A percentile compares a stretch with the other conserved stretches of the same genome.
Conservation (phyloP, 306 rosid genomes). For the Albizia julibrissin region DNA sequence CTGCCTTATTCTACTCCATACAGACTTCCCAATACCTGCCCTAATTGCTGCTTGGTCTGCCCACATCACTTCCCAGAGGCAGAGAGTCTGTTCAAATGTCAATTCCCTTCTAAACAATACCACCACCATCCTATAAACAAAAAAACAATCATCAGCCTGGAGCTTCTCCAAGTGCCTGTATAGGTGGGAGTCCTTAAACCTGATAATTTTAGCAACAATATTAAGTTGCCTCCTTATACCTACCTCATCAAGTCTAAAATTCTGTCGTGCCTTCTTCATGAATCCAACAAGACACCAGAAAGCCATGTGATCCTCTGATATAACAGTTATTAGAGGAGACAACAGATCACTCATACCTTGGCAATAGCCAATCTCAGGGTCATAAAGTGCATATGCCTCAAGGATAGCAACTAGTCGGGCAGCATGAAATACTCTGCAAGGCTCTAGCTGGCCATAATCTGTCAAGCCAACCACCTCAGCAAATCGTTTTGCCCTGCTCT, state of each 20-base stretch:
- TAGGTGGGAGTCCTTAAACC: conserved; percentile 81
- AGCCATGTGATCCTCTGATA: conserved; percentile 90
- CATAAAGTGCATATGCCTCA: conserved; percentile 93
- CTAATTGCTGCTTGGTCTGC: conserved; percentile 98
- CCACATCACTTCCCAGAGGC: conserved; percentile 99
- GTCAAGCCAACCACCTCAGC: conserved; percentile 96
- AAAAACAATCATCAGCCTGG: conserved; percentile 96
- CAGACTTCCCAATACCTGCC: conserved; percentile 88
- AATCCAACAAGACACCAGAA: conserved; percentile 99
- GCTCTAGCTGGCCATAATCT: conserved; percentile 88
- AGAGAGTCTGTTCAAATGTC: conserved; percentile 87
- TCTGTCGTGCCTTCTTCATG: conserved; percentile 97
- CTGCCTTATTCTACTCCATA: conserved; percentile 93
- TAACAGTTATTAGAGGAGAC: conserved; percentile 80
- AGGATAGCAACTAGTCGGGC: conserved; percentile 95
- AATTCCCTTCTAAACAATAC: conserved; percentile 95
- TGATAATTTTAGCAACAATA: conserved; percentile 81
- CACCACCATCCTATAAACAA: conserved; percentile 97
- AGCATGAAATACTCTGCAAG: conserved; percentile 87
- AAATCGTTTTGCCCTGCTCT: conserved; percentile 62
- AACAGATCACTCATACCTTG: conserved; percentile 99
- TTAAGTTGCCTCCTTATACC: conserved; percentile 93
- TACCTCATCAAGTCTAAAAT: conserved; percentile 96
- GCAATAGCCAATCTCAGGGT: conserved; percentile 98
- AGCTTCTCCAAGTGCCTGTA: conserved; percentile 94